These are phyloP conservation scores for Sphagnum fallax DNA, from an alignment of 228 moss, liverwort and hornwort genomes.

Conservation along the genomic window DNA sequence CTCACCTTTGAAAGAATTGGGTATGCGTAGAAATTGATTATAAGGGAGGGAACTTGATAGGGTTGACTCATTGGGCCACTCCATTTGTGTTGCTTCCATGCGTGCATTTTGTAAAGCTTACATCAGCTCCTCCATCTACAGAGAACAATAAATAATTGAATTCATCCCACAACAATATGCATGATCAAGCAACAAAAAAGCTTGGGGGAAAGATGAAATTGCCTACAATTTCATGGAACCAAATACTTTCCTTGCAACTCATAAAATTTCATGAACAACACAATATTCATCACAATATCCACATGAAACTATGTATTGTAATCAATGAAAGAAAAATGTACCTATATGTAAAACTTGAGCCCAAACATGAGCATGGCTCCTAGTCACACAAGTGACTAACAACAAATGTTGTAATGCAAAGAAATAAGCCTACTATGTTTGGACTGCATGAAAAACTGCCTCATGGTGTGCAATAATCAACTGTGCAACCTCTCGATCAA, in stretches of 20 bases:
- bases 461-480: slow-evolving; percentile 65
- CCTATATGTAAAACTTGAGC: slow-evolving; percentile 73
- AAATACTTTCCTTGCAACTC: slow-evolving; percentile 54
- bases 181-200: too few species aligned
- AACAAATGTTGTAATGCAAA: slow-evolving; percentile 69
- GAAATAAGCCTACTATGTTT: slow-evolving; percentile 68
- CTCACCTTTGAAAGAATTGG: slow-evolving; percentile 63
- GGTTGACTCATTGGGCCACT: slow-evolving; percentile 76
- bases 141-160: background rate
- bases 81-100: slow-evolving; percentile 86
- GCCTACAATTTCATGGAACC: slow-evolving; percentile 55
- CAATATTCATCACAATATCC: slow-evolving; percentile 43
- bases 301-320: too few species aligned
- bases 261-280: slow-evolving; percentile 65
- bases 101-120: slow-evolving; percentile 76
- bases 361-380: slow-evolving; percentile 91
- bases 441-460: slow-evolving; percentile 64
- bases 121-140: slow-evolving; percentile 58
- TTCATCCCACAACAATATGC: too few species aligned
- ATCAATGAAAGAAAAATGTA: background rate
- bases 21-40: slow-evolving; percentile 71
- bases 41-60: slow-evolving; percentile 63
- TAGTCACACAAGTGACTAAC: slow-evolving; percentile 68
- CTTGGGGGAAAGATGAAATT: background rate
- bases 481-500: slow-evolving; percentile 73